Conservation (phyloP, 345 rosid species). For the Linum usitatissimum region DNA sequence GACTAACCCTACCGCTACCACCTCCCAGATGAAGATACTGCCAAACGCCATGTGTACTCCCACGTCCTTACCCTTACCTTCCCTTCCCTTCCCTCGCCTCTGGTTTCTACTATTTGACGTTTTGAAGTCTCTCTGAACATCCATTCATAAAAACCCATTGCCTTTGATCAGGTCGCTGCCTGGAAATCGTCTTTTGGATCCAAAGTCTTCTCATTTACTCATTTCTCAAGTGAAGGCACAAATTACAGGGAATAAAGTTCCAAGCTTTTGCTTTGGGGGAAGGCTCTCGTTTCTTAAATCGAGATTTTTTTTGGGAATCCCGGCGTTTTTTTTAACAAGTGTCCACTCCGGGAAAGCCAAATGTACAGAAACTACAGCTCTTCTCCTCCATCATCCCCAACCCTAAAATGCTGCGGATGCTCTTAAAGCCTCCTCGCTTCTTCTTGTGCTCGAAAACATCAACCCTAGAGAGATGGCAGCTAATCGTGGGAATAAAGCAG, state of each 20-base stretch:
- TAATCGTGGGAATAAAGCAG: neutral
- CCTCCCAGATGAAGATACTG: neutral
- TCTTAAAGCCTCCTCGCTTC: neutral
- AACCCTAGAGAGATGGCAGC: neutral
- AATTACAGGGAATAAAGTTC: too few relatives aligned
- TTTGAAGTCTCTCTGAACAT: too few relatives aligned
- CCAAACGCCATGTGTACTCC: neutral
- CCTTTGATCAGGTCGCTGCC: too few relatives aligned
- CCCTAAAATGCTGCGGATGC: slow-evolving; percentile 2
- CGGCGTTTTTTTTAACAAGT: neutral
- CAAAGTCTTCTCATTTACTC: too few relatives aligned
- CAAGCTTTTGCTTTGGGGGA: too few relatives aligned
- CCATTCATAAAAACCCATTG: too few relatives aligned
- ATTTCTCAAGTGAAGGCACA: too few relatives aligned
- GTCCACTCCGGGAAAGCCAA: slow-evolving; percentile 3
- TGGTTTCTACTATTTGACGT: too few relatives aligned
- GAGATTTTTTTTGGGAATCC: too few relatives aligned
- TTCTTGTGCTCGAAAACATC: neutral
- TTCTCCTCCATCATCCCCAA: neutral
- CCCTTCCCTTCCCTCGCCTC: neutral
- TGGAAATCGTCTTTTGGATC: too few relatives aligned
- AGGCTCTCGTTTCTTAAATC: too few relatives aligned
- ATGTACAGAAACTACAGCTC: slow-evolving; percentile 5
- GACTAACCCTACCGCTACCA: neutral
- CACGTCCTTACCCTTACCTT: neutral